Evolutionary conservation across 2,329 filamentous ascomycete species (phyloP).

Genomic region (Cladosporium oxysporum): DNA sequence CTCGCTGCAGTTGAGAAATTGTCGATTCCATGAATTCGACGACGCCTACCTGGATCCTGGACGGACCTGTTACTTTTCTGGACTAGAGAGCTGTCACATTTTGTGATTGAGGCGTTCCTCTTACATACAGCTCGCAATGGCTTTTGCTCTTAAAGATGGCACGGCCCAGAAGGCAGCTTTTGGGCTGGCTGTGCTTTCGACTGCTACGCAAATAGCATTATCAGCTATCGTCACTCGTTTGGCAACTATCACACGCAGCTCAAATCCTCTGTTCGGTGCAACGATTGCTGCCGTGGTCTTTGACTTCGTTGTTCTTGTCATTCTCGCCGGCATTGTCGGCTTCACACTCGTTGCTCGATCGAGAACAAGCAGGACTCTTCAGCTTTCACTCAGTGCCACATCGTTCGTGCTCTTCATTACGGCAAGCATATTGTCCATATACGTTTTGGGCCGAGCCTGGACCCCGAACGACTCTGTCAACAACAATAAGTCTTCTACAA

Average conservation of each 20-base stretch:
- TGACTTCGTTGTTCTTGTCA: conserved; percentile 27
- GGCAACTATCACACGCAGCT: conserved; percentile 22
- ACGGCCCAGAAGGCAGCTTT: conserved; percentile 10
- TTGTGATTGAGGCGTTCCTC: conserved; percentile 11
- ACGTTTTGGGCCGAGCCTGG: conserved; percentile 24
- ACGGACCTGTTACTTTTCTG: conserved; percentile 15
- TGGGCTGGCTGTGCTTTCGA: conserved; percentile 24
- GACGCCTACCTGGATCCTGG: conserved; percentile 14
- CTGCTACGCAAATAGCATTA: conserved; percentile 24
- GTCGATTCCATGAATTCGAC: conserved; percentile 19
- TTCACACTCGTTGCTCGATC: conserved; percentile 22
- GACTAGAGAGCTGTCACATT: conserved; percentile 8
- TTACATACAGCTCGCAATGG: conserved; percentile 7
- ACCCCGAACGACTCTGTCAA: background rate
- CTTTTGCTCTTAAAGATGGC: conserved; percentile 16
- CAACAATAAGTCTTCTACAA: background rate
- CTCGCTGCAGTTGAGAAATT: conserved; percentile 20
- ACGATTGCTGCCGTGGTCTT: conserved; percentile 27
- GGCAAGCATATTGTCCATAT: conserved; percentile 27
- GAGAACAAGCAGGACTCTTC: conserved; percentile 22
- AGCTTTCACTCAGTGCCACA: conserved; percentile 17
- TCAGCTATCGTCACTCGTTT: conserved; percentile 26
- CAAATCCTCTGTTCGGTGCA: conserved; percentile 21
- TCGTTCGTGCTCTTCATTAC: conserved; percentile 23
- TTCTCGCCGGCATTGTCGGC: conserved; percentile 23